A percentile compares a stretch with the other conserved stretches of the same genome.
phyloP scores from a whole-genome alignment of 2,329 filamentous ascomycete genomes.

The Microdochium nivale region DNA sequence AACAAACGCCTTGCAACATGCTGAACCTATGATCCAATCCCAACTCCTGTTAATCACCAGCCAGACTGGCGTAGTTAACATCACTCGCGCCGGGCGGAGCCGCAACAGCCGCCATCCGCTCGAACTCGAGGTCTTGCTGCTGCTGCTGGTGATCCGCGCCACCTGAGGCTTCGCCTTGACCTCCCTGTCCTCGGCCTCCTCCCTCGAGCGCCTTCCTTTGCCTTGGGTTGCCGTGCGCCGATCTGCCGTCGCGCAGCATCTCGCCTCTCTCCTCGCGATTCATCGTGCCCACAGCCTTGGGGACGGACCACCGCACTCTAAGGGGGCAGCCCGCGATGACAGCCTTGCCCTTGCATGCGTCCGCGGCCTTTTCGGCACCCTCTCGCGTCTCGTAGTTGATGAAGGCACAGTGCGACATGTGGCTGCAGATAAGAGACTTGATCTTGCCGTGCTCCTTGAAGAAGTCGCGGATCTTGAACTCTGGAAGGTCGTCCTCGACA shows the following conservation, averaged over 20 bases:
- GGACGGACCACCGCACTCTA: slow-evolving; percentile 84
- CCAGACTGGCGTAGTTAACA: slow-evolving; percentile 75
- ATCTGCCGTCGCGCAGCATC: slow-evolving; percentile 71
- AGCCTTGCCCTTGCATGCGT: slow-evolving; percentile 76
- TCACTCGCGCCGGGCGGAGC: slow-evolving; percentile 73
- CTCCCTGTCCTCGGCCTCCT: slow-evolving; percentile 7
- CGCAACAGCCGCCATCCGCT: slow-evolving; percentile 44
- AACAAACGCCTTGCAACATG: slow-evolving; percentile 18
- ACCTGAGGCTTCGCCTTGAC: slow-evolving; percentile 14
- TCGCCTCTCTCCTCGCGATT: slow-evolving; percentile 75
- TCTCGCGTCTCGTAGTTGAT: slow-evolving; percentile 85
- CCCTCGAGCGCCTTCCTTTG: slow-evolving; percentile 21
- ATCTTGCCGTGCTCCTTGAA: slow-evolving; percentile 86
- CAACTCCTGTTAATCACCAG: slow-evolving; percentile 53
- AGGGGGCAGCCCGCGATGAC: slow-evolving; percentile 87
- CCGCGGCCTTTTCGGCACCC: slow-evolving; percentile 77
- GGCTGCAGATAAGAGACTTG: slow-evolving; percentile 87
- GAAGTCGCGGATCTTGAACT: slow-evolving; percentile 83
- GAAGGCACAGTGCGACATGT: slow-evolving; percentile 95
- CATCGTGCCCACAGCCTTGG: slow-evolving; percentile 86
- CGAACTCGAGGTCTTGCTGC: slow-evolving; percentile 17
- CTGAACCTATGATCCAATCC: slow-evolving; percentile 7
- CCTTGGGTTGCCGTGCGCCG: slow-evolving; percentile 30
- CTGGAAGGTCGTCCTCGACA: slow-evolving; percentile 90
- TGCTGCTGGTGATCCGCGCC: slow-evolving; percentile 14